phyloP scores from a whole-genome alignment of 208 protist genomes.

The Trypanosoma platydactyli region DNA sequence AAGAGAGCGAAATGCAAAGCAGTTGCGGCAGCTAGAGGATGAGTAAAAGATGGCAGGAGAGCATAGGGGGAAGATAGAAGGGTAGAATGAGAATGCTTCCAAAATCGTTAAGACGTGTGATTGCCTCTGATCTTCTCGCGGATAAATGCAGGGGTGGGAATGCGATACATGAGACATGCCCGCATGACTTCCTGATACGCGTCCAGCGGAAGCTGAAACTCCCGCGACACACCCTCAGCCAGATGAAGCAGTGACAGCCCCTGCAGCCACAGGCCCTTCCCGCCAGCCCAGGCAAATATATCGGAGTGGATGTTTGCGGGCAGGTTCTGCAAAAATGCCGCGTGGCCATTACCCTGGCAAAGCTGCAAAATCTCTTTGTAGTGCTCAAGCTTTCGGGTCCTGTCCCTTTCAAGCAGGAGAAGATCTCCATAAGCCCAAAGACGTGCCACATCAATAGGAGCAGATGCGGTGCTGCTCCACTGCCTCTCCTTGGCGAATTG shows the following conservation, averaged over 20 bases:
- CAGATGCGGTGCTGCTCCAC: conserved; percentile 1
- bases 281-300: conserved; percentile 21
- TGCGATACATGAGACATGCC: conserved; percentile 33
- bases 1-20: too few species aligned
- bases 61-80: conserved; percentile 10
- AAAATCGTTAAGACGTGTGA: neutral
- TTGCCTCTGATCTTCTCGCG: conserved; percentile 12
- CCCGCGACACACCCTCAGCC: conserved; percentile 12
- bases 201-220: conserved; percentile 30
- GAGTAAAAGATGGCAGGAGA: neutral
- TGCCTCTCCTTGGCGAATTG: conserved; percentile 5
- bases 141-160: conserved; percentile 23
- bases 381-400: conserved; percentile 2
- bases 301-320: conserved; percentile 25
- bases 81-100: neutral
- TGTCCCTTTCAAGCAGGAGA: conserved; percentile 11
- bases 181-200: conserved; percentile 34
- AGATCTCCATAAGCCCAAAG: conserved; percentile 27
- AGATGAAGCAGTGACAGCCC: conserved; percentile 15
- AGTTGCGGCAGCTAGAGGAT: too few species aligned
- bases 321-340: conserved; percentile 12
- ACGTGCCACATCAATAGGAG: neutral
- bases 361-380: conserved; percentile 18
- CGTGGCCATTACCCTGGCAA: conserved; percentile 2
- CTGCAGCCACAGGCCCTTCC: conserved; percentile 24